Evolutionary conservation across 2,329 filamentous ascomycete genomes (phyloP), one percentile per base, ranked within the genome.

Genomic region (Ophiocordyceps camponoti-floridani): DNA sequence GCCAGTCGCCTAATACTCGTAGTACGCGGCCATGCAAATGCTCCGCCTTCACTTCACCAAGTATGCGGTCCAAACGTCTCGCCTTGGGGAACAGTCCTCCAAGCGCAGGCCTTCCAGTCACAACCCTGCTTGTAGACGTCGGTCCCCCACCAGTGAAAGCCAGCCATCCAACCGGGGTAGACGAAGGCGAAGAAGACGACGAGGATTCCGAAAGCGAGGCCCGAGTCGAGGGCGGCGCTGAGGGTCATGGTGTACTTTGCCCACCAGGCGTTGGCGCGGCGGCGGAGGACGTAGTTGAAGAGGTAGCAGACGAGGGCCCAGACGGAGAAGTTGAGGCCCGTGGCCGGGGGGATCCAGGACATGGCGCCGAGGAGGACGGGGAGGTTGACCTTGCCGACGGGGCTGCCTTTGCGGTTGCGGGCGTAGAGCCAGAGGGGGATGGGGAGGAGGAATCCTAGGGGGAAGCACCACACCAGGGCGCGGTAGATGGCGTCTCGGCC

Each of bases 241-340:
- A 93, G 67, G 4, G 84, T 88, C 84, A 93, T 91, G 38, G 84
- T 89, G 59, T 93, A 93, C 62, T 93, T 91, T 42, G 77, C 77
- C 86, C 86, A 93, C 86, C 86, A 94, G 1, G 75, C 78, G 28
- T 68, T 69, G 26, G 76, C 80, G 19, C 80, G 69, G 33, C 75
- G 75, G 56, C 79, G 77, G 54, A 93, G 72, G 48, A 81, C 61
- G 57, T 81, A 79, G 59, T 93, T 93, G 69, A 94, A 94, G 40
- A 85, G 52, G 60, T 82, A 93, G 64, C 84, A 91, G 13, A 93
- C 83, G 8, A 91, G 63, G 0, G 80, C 83, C 84, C 86, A 93
- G 40, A 89, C 82, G 2, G 79, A 84, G 57, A 91, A 94, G 60
- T 94, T 94, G 50, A 94, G 77, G 0, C 85, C 85, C 0, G 82